Percentiles rank a stretch among this genome's conserved stretches.
Conservation (phyloP, 371 early-diverging fungal genomes). For the Circinella minor region DNA sequence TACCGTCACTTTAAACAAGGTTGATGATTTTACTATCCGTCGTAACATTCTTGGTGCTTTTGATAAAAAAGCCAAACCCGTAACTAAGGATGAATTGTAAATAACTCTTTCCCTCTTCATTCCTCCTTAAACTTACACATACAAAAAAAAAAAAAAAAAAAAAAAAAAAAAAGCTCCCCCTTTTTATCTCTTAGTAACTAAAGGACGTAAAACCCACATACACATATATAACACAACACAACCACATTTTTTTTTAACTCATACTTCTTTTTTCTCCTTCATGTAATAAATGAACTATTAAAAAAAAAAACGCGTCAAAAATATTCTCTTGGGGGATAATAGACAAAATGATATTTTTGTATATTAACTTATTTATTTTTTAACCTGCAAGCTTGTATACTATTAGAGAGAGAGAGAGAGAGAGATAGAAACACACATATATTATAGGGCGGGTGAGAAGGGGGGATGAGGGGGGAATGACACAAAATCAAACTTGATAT, state of each 20-base stretch:
- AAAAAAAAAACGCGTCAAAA: too few species aligned
- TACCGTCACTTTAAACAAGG: slow-evolving; percentile 61
- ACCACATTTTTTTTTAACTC: too few species aligned
- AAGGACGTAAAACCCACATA: background rate
- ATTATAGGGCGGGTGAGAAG: background rate
- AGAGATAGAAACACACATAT: background rate
- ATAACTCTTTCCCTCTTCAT: slow-evolving; percentile 4
- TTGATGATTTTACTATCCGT: slow-evolving; percentile 79
- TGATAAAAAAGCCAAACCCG: slow-evolving; percentile 39
- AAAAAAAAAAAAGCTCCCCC: too few species aligned
- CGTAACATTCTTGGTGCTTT: slow-evolving; percentile 77
- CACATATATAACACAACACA: background rate
- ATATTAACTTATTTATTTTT: too few species aligned
- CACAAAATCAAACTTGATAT: background rate
- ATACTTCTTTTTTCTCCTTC: background rate
- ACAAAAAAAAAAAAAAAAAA: background rate
- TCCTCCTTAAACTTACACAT: background rate
- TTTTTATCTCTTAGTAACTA: too few species aligned
- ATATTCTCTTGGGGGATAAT: too few species aligned
- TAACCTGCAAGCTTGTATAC: background rate
- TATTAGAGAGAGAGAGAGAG: background rate
- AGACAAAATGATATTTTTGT: background rate
- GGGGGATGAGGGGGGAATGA: background rate
- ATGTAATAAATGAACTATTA: background rate
- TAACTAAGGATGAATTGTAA: slow-evolving; percentile 34